A percentile compares a stretch with the other conserved stretches of the same genome.
Evolutionary conservation across 768 basidiomycete genomes (phyloP).

Genomic region (Trametes gibbosa): DNA sequence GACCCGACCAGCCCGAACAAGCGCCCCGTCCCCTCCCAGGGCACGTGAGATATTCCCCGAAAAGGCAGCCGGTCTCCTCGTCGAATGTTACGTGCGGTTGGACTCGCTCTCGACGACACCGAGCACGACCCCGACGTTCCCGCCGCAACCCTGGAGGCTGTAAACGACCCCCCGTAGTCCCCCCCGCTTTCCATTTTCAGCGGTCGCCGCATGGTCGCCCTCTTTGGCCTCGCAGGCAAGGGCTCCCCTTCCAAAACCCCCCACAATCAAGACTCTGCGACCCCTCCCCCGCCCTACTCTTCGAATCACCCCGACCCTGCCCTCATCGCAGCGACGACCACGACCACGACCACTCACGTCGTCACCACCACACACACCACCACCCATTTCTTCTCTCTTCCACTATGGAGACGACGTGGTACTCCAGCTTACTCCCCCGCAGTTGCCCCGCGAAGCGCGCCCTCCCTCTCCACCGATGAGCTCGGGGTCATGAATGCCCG

Average conservation of each 20-base stretch:
- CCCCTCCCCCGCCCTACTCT: constrained; percentile 36
- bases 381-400: constrained; percentile 65
- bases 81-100: constrained; percentile 2
- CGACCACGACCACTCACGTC: constrained; percentile 49
- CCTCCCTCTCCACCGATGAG: constrained; percentile 27
- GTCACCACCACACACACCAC: constrained; percentile 50
- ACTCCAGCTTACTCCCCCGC: constrained; percentile 32
- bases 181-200: constrained; percentile 1
- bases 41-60: too few species aligned
- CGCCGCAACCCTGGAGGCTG: constrained; percentile 11
- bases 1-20: too few species aligned
- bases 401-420: constrained; percentile 59
- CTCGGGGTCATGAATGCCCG: constrained; percentile 16
- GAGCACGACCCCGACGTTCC: constrained; percentile 3
- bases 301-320: constrained; percentile 35
- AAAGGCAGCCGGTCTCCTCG: background rate
- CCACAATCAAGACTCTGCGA: constrained; percentile 26
- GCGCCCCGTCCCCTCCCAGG: too few species aligned
- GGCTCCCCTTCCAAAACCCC: constrained; percentile 30
- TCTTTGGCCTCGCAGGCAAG: constrained; percentile 37
- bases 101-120: constrained; percentile 7
- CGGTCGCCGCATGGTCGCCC: constrained; percentile 36
- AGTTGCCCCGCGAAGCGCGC: constrained; percentile 26
- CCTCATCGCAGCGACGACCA: constrained; percentile 39
- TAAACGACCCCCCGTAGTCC: constrained; percentile 2